phyloP scores from a whole-genome alignment of 2,329 filamentous ascomycete genomes.

The Gremmenia infestans region DNA sequence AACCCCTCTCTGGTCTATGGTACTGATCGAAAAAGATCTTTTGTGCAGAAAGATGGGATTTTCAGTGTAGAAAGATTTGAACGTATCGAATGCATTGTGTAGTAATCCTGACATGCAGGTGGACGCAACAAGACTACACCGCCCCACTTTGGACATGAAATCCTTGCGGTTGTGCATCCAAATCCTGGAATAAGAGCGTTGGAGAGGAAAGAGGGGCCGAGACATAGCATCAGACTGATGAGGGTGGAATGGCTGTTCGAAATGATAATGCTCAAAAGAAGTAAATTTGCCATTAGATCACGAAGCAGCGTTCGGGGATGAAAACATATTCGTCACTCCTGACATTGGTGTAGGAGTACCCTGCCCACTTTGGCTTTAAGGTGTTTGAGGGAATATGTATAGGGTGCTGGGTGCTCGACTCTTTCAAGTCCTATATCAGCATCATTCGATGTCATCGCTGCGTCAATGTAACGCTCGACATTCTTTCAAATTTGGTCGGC shows the following conservation, averaged over 20 bases:
- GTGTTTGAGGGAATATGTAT: neutral
- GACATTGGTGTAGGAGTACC: neutral
- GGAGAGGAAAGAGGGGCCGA: neutral
- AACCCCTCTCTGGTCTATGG: no score
- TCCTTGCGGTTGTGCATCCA: slow-evolving; percentile 14
- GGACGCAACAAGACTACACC: slow-evolving; percentile 14
- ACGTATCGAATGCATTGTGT: no score
- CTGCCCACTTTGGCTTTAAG: slow-evolving; percentile 1
- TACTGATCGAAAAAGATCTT: no score
- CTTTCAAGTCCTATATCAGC: slow-evolving; percentile 20
- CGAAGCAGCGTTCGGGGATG: slow-evolving; percentile 5
- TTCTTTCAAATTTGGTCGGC: slow-evolving; percentile 21
- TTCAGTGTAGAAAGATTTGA: no score
- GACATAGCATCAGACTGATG: neutral
- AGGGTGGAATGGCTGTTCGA: slow-evolving; percentile 15
- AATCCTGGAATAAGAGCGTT: slow-evolving; percentile 5
- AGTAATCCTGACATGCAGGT: neutral
- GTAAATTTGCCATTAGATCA: slow-evolving; percentile 9
- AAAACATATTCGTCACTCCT: slow-evolving; percentile 5
- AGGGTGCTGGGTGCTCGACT: slow-evolving; percentile 1
- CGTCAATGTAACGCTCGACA: slow-evolving; percentile 26
- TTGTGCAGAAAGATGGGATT: no score
- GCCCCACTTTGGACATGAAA: slow-evolving; percentile 11
- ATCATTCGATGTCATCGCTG: slow-evolving; percentile 23
- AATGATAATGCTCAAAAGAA: slow-evolving; percentile 15